Conservation (phyloP, 495 filamentous ascomycete genomes). For the Aspergillus steynii region DNA sequence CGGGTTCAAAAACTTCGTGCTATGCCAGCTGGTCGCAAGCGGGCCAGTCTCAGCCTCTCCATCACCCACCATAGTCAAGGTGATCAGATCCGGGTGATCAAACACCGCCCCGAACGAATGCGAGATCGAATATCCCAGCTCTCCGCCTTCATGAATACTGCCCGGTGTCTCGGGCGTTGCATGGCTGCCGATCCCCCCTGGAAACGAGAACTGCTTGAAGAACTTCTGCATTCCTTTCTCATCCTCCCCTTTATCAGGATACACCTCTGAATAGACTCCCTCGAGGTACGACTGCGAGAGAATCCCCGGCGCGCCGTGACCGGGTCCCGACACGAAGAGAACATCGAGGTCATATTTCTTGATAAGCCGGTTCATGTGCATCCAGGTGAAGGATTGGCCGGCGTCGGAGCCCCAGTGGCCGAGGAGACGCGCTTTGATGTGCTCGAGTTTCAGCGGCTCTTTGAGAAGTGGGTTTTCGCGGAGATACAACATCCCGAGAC, state of each 20-base stretch:
- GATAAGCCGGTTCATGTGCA: constrained; percentile 76
- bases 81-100: constrained; percentile 67
- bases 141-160: constrained; percentile 71
- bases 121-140: constrained; percentile 74
- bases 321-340: constrained; percentile 70
- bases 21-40: constrained; percentile 72
- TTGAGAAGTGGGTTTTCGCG: constrained; percentile 65
- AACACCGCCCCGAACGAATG: constrained; percentile 74
- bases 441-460: constrained; percentile 60
- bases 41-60: constrained; percentile 75
- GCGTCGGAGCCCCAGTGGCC: constrained; percentile 76
- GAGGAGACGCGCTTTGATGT: constrained; percentile 68
- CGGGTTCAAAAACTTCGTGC: constrained; percentile 73
- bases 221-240: constrained; percentile 64
- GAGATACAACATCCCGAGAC: constrained; percentile 74
- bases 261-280: constrained; percentile 71
- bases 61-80: constrained; percentile 72
- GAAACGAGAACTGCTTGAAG: constrained; percentile 79
- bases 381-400: constrained; percentile 72
- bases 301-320: constrained; percentile 70
- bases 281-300: constrained; percentile 73
- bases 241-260: constrained; percentile 65
- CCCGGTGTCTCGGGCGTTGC: constrained; percentile 74
- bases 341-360: constrained; percentile 71
- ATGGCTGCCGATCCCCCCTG: constrained; percentile 71